phyloP scores from a whole-genome alignment of 495 filamentous ascomycete genomes.

The Tuber melanosporum region DNA sequence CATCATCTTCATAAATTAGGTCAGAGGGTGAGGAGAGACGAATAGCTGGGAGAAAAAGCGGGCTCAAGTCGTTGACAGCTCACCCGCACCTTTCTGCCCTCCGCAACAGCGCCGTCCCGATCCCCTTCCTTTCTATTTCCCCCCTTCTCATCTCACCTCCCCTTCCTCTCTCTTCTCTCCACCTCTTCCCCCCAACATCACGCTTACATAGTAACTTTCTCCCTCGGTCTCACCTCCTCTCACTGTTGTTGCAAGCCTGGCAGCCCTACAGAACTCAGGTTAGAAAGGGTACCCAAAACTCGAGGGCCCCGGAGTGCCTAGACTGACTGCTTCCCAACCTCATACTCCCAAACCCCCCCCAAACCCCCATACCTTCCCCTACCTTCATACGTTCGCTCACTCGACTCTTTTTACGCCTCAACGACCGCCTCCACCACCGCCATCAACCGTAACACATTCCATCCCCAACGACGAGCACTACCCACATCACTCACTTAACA shows the following conservation, averaged over 20 bases:
- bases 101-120: conserved; percentile 11
- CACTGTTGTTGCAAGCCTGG: conserved; percentile 2
- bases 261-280: conserved; percentile 2
- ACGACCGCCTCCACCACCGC: conserved; percentile 9
- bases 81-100: conserved; percentile 28
- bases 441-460: not conserved
- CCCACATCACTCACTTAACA: not conserved
- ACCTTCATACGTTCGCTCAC: conserved; percentile 37
- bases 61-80: conserved; percentile 38
- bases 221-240: conserved; percentile 3
- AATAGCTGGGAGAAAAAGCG: conserved; percentile 28
- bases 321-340: conserved; percentile 24
- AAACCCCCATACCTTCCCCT: conserved; percentile 33
- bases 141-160: conserved; percentile 25
- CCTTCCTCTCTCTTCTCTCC: conserved; percentile 16
- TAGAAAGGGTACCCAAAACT: conserved; percentile 2
- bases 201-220: conserved; percentile 14
- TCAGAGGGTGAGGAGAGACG: conserved; percentile 3
- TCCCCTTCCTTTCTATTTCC: conserved; percentile 11
- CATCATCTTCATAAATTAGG: not conserved
- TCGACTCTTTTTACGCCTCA: conserved; percentile 39
- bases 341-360: conserved; percentile 36
- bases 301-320: conserved; percentile 4
- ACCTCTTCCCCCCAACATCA: conserved; percentile 24
- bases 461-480: conserved; percentile 1